A percentile compares a stretch with the other conserved stretches of the same genome.
These are phyloP conservation scores for Triticum urartu DNA, from an alignment of 176 grass and related monocot species.

Conservation along the genomic window DNA sequence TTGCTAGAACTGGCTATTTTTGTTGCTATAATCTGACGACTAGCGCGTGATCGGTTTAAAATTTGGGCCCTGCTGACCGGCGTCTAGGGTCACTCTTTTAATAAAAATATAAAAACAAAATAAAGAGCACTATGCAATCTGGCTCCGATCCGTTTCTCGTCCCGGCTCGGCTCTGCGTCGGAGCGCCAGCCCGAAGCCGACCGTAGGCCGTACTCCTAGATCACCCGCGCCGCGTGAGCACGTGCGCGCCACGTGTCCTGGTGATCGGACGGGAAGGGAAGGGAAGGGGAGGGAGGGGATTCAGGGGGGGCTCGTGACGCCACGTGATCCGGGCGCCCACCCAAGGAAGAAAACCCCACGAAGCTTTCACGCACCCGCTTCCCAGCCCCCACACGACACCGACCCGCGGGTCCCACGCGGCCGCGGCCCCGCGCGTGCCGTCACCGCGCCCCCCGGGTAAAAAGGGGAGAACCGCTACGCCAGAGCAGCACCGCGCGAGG, in stretches of 20 bases:
- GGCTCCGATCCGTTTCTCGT: not conserved
- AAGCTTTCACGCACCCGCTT: not conserved
- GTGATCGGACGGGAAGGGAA: conserved; percentile 9
- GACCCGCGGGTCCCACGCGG: rapidly evolving
- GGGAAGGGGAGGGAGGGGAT: not conserved
- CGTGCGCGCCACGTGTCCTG: conserved; percentile 27
- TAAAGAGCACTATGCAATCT: too few species aligned
- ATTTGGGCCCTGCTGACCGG: too few species aligned
- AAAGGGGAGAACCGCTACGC: too few species aligned
- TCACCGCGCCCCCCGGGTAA: not conserved
- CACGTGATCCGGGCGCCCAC: conserved; percentile 38
- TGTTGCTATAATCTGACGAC: too few species aligned
- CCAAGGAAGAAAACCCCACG: not conserved
- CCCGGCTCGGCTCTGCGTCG: not conserved
- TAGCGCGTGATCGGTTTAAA: too few species aligned
- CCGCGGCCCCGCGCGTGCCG: not conserved
- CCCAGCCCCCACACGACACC: rapidly evolving
- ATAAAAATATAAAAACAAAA: too few species aligned
- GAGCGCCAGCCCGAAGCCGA: not conserved
- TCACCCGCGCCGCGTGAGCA: conserved; percentile 7
- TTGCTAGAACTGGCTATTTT: too few species aligned
- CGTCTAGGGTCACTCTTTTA: too few species aligned
- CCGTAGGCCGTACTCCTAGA: not conserved
- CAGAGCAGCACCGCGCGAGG: not conserved
- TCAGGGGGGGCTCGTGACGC: conserved; percentile 46